These are phyloP conservation scores for Phycomyces nitens DNA, from an alignment of 192 early-diverging fungal genomes.

Conservation along the genomic window DNA sequence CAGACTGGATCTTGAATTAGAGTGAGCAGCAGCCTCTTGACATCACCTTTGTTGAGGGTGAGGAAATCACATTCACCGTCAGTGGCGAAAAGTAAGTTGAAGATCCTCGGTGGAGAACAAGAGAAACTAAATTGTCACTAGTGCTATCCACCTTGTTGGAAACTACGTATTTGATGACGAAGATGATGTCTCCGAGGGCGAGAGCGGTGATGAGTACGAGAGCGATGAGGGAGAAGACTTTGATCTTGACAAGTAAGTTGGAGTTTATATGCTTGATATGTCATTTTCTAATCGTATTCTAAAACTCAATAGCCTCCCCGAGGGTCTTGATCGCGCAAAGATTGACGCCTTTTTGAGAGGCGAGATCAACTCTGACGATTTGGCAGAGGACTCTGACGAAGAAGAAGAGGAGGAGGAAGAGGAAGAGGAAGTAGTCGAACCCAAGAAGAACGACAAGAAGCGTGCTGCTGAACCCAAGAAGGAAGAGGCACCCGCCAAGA, in stretches of 20 bases:
- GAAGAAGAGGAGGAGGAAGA: constrained; percentile 31
- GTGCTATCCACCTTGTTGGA: constrained; percentile 68
- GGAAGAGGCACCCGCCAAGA: constrained; percentile 13
- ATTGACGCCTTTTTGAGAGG: constrained; percentile 18
- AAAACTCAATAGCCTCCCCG: constrained; percentile 34
- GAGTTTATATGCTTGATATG: constrained; percentile 26
- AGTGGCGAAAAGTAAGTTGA: constrained; percentile 53
- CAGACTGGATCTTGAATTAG: constrained; percentile 11
- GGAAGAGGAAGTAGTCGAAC: constrained; percentile 33
- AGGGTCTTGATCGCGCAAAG: constrained; percentile 26
- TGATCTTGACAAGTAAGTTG: constrained; percentile 26
- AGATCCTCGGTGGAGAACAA: too few species aligned
- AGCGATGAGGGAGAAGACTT: constrained; percentile 16
- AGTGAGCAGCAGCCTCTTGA: constrained; percentile 77
- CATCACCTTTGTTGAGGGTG: constrained; percentile 65
- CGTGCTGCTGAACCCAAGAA: constrained; percentile 18
- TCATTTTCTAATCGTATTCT: too few species aligned
- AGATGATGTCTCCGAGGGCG: constrained; percentile 12
- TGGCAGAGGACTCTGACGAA: constrained; percentile 26
- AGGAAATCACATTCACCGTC: constrained; percentile 77
- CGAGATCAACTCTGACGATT: constrained; percentile 8
- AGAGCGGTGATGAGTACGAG: constrained; percentile 13
- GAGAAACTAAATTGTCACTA: constrained; percentile 18
- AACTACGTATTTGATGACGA: constrained; percentile 59
- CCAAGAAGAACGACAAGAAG: constrained; percentile 22